Percentiles rank a stretch among this genome's conserved stretches.
phyloP scores from a whole-genome alignment of 2,329 filamentous ascomycete species.

The Paecilomyces niveus region DNA sequence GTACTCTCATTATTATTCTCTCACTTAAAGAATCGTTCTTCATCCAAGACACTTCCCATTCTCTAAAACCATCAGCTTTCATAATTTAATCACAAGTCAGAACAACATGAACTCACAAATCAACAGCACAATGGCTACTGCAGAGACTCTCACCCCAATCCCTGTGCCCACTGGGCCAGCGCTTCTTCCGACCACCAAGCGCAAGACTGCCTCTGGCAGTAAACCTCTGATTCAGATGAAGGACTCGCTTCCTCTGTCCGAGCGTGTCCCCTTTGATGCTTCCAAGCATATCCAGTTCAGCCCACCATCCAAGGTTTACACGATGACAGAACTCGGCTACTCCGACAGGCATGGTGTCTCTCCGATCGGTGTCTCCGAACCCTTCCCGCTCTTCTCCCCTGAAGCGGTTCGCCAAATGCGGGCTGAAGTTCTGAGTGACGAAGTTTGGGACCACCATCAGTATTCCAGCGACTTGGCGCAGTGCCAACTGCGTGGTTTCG shows the following conservation, averaged over 20 bases:
- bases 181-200: slow-evolving; percentile 14
- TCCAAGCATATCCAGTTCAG: slow-evolving; percentile 50
- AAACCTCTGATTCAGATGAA: slow-evolving; percentile 24
- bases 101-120: slow-evolving; percentile 1
- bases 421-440: slow-evolving; percentile 52
- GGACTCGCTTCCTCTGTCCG: slow-evolving; percentile 10
- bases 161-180: slow-evolving; percentile 14
- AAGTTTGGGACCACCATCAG: slow-evolving; percentile 50
- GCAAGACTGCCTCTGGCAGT: slow-evolving; percentile 9
- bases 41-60: not conserved
- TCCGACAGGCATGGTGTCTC: slow-evolving; percentile 52
- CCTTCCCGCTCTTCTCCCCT: slow-evolving; percentile 56
- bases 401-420: slow-evolving; percentile 58
- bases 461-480: slow-evolving; percentile 54
- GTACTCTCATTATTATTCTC: not conserved
- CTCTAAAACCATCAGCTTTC: not conserved
- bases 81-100: not conserved
- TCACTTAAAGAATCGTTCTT: not conserved
- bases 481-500: slow-evolving; percentile 51
- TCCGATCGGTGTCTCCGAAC: slow-evolving; percentile 56
- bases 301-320: slow-evolving; percentile 45
- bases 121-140: slow-evolving; percentile 12
- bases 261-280: slow-evolving; percentile 43
- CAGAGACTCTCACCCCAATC: slow-evolving; percentile 12
- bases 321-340: slow-evolving; percentile 57